phyloP scores from a whole-genome alignment of 352 stramenopile genomes.

The Globisporangium radiosum region DNA sequence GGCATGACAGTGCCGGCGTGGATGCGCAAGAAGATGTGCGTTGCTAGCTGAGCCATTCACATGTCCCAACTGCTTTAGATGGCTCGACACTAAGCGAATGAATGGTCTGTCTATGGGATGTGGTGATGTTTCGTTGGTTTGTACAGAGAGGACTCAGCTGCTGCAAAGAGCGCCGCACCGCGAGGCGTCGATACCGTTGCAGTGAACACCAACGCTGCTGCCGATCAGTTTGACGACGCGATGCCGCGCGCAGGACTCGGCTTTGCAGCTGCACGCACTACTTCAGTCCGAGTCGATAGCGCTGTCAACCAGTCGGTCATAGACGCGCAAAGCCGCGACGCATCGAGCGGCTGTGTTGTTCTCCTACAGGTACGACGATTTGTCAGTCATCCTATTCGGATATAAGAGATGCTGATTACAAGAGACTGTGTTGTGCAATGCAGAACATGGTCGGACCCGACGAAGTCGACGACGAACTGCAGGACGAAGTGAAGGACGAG shows the following conservation, averaged over 20 bases:
- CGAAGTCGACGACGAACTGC: constrained; percentile 85
- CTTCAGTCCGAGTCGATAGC: not conserved
- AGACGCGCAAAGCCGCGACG: too few species aligned
- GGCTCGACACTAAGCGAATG: not conserved
- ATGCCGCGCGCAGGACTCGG: constrained; percentile 20
- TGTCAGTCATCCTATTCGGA: too few species aligned
- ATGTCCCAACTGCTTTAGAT: too few species aligned
- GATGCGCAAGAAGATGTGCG: constrained; percentile 90
- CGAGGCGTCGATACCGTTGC: too few species aligned
- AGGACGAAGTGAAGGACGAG: constrained; percentile 86
- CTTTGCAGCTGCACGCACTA: constrained; percentile 11
- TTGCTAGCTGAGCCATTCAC: constrained; percentile 1
- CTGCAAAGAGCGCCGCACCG: not conserved
- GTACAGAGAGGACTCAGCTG: not conserved
- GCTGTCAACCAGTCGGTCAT: not conserved
- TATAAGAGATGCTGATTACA: too few species aligned
- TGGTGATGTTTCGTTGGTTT: too few species aligned
- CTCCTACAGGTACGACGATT: constrained; percentile 4
- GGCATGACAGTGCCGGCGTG: constrained; percentile 90
- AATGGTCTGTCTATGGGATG: not conserved
- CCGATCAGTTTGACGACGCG: constrained; percentile 61
- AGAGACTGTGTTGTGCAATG: too few species aligned
- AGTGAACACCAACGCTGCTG: not conserved
- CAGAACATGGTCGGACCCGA: constrained; percentile 90
- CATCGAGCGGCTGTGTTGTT: constrained; percentile 17